Evolutionary conservation across 129 eudicot genomes (phyloP), one percentile per base, ranked within the genome.

Genomic region (Flaveria brownii): DNA sequence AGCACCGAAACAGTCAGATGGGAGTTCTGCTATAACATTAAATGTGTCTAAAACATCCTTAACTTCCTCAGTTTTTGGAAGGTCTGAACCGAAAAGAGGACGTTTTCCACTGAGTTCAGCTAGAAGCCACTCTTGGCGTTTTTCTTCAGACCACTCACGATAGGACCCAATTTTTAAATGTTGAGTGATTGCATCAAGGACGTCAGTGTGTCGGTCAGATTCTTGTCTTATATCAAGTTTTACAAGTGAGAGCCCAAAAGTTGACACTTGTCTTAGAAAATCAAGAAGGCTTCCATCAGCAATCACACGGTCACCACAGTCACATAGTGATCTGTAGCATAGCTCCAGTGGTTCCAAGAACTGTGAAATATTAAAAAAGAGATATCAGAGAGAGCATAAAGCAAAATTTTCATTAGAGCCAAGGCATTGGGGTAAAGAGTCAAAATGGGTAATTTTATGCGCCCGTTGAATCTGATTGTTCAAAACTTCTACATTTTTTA

Each of bases 211-310:
- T 23, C 98, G 77, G 6, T 94, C 98, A 1, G 98, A 94, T 55
- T 94, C 98, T 86, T 94, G 98, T 28, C 98, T 81, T 47, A 94
- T 94, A 80, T 94, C 98, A 15, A 94, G 98, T 78, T 88, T 84
- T 42, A 94, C 98, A 8, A 94, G 85, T 13, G 98, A 94, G 41
- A 94, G 86, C 17, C 98, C 97, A 59, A 94, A 94, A 59, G 98
- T 94, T 39, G 97, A 94, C 36, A 94, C 96, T 82, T 86, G 98
- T 56, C 98, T 75, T 68, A 94, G 82, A 67, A 94, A 94, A 80
- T 94, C 98, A 11, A 94, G 91, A 71, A 94, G 98, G 83, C 91
- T 87, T 18, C 98, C 98, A 51, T 94, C 98, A 61, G 98, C 98
- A 75, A 94, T 91, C 56, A 91, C 81, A 25, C 88, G 87, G 72